Evolutionary conservation across 306 rosid genomes (phyloP).

Genomic region (Styphnolobium japonicum): DNA sequence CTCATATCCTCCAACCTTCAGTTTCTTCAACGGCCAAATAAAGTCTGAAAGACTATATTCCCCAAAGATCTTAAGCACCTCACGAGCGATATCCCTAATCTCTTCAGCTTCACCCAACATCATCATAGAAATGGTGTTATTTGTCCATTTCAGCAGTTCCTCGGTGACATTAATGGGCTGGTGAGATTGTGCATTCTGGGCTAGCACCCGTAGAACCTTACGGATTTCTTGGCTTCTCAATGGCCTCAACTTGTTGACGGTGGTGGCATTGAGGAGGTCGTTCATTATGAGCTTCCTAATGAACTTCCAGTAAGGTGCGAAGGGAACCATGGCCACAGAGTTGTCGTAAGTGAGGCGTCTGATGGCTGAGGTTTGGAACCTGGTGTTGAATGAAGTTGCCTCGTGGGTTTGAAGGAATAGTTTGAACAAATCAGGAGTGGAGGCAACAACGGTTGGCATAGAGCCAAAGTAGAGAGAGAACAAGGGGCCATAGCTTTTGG

Average conservation of each 20-base stretch:
- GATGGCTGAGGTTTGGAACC: constrained; percentile 20
- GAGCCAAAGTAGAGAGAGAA: constrained; percentile 47
- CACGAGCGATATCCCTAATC: constrained; percentile 31
- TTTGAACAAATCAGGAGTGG: constrained; percentile 38
- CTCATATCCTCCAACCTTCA: constrained; percentile 33
- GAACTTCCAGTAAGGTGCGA: constrained; percentile 46
- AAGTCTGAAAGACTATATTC: constrained; percentile 38
- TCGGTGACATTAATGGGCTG: constrained; percentile 28
- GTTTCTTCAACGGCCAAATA: constrained; percentile 35
- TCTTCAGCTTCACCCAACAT: constrained; percentile 44
- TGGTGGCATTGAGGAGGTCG: constrained; percentile 37
- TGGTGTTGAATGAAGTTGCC: constrained; percentile 32
- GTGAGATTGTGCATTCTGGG: constrained; percentile 15
- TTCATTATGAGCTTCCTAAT: constrained; percentile 35
- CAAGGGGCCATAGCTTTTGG: constrained; percentile 31
- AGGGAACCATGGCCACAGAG: constrained; percentile 44
- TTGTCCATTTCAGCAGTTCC: constrained; percentile 36
- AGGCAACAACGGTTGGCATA: constrained; percentile 32
- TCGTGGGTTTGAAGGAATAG: constrained; percentile 45
- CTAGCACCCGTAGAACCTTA: constrained; percentile 14
- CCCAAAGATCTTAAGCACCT: constrained; percentile 36
- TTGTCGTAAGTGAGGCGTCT: constrained; percentile 31
- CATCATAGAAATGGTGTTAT: constrained; percentile 37
- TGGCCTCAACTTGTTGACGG: background rate
- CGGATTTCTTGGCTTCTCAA: constrained; percentile 32